phyloP scores from a whole-genome alignment of 2,329 filamentous ascomycete species.

The Shiraia sp. region DNA sequence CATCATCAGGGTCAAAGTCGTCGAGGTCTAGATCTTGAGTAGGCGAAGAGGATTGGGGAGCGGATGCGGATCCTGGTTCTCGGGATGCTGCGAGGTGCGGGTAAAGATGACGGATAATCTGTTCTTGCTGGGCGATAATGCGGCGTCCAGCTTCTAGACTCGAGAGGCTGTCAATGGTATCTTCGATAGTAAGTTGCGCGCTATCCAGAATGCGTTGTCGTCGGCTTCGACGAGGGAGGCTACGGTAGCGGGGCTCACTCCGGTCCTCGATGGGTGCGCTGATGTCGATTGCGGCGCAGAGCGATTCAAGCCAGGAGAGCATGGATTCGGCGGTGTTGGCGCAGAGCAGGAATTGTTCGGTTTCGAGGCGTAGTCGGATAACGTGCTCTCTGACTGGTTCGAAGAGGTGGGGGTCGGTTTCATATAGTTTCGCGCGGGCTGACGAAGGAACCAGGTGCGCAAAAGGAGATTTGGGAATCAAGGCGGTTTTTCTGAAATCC shows the following conservation, averaged over 20 bases:
- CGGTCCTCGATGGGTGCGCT: conserved; percentile 72
- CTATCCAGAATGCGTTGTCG: conserved; percentile 44
- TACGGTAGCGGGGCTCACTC: conserved; percentile 50
- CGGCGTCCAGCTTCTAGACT: conserved; percentile 39
- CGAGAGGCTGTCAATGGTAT: conserved; percentile 38
- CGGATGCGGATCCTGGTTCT: conserved; percentile 4
- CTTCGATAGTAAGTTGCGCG: conserved; percentile 19
- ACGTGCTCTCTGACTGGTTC: conserved; percentile 59
- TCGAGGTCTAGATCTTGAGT: conserved; percentile 38
- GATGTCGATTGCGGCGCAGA: conserved; percentile 73
- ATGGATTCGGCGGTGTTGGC: conserved; percentile 68
- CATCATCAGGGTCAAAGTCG: conserved; percentile 45
- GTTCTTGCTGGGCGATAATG: conserved; percentile 54
- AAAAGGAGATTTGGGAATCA: conserved; percentile 50
- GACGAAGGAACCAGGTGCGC: conserved; percentile 50
- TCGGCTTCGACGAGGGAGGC: conserved; percentile 50
- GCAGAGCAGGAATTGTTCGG: conserved; percentile 73
- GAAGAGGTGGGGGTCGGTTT: conserved; percentile 53
- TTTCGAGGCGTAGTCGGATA: conserved; percentile 72
- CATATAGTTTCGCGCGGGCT: conserved; percentile 46
- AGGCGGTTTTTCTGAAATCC: conserved; percentile 66
- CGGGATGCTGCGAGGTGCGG: conserved; percentile 44
- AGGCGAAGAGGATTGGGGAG: conserved; percentile 7
- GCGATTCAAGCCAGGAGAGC: conserved; percentile 68
- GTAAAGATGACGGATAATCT: conserved; percentile 52